Percentiles rank a stretch among this genome's conserved stretches.
These are phyloP conservation scores for Cnidoscolus chayamansa DNA, from an alignment of 441 rosid genomes.

Conservation along the genomic window DNA sequence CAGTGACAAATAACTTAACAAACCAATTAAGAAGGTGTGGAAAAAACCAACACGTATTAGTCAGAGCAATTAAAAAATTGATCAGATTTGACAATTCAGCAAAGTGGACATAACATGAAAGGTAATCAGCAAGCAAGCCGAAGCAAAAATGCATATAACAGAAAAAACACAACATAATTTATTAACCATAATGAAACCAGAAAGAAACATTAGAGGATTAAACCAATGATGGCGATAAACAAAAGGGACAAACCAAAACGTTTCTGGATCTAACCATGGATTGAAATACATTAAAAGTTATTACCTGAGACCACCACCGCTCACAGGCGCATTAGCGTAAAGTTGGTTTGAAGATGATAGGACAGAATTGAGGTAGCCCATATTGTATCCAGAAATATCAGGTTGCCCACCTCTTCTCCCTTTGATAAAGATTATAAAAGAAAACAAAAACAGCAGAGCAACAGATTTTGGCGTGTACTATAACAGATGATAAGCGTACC, in stretches of 20 bases:
- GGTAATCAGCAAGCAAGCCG: neutral
- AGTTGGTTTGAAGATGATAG: conserved; percentile 65
- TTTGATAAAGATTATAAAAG: conserved; percentile 18
- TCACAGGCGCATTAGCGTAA: conserved; percentile 73
- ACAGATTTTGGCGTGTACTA: neutral
- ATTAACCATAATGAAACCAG: neutral
- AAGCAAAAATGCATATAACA: too few species aligned
- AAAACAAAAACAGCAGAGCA: conserved; percentile 6
- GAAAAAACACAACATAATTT: too few species aligned
- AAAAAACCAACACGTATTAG: neutral
- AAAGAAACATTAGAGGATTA: neutral
- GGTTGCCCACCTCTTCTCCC: conserved; percentile 17
- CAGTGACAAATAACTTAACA: neutral
- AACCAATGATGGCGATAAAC: neutral
- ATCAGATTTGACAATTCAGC: neutral
- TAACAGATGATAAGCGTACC: neutral
- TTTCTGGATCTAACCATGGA: conserved; percentile 12
- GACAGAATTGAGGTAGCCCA: conserved; percentile 75
- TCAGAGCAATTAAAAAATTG: neutral
- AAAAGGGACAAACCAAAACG: neutral
- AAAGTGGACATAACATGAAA: neutral
- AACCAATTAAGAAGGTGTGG: neutral
- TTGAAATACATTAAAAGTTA: neutral
- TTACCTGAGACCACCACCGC: conserved; percentile 94
- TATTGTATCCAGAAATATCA: conserved; percentile 23